These are phyloP conservation scores for Populus hybrid DNA, from an alignment of 441 rosid species.

Conservation along the genomic window DNA sequence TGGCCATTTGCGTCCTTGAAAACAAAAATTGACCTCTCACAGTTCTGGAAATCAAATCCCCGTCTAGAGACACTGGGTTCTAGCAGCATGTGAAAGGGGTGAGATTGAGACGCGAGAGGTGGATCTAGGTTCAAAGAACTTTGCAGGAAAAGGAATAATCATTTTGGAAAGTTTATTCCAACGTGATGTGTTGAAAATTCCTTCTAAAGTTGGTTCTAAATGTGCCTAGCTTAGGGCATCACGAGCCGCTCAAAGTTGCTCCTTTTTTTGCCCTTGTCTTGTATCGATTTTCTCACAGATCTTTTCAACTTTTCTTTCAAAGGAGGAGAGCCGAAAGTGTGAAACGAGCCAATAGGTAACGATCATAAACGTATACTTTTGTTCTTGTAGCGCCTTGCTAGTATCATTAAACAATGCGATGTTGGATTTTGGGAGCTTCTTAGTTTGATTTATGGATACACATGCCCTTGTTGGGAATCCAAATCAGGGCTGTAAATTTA, in stretches of 20 bases:
- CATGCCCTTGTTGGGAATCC: not conserved
- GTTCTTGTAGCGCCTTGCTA: not conserved
- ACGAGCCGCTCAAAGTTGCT: not conserved
- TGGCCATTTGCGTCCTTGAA: not conserved
- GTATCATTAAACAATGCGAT: not conserved
- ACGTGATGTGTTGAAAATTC: not conserved
- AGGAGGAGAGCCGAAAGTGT: not conserved
- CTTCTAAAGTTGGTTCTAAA: slow-evolving; percentile 3
- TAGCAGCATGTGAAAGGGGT: not conserved
- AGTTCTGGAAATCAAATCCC: not conserved
- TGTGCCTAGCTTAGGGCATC: slow-evolving; percentile 10
- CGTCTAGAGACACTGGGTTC: not conserved
- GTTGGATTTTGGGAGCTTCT: not conserved
- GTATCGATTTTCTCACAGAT: not conserved
- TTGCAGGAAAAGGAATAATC: not conserved
- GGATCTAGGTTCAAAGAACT: not conserved
- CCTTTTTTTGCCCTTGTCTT: not conserved
- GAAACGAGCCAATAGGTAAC: not conserved
- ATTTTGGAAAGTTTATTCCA: slow-evolving; percentile 1
- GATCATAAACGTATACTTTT: not conserved
- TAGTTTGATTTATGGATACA: not conserved
- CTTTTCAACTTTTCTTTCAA: not conserved
- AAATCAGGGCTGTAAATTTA: not conserved
- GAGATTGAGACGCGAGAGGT: not conserved
- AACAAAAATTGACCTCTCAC: not conserved